Evolutionary conservation across 2,329 filamentous ascomycete genomes (phyloP).

Genomic region (Diaporthe vaccinii): DNA sequence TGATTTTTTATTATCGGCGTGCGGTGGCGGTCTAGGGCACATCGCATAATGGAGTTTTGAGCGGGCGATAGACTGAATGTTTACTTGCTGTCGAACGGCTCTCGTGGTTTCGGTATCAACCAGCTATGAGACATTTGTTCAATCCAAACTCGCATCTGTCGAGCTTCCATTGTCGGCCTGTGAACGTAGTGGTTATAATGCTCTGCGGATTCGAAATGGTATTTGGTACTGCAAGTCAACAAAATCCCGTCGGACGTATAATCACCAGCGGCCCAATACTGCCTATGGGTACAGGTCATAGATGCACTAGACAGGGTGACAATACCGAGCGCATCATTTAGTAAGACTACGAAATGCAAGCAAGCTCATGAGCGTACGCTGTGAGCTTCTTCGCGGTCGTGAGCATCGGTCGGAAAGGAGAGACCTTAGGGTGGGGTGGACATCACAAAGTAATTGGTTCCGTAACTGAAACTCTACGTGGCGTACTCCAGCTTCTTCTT

Average conservation of each 20-base stretch:
- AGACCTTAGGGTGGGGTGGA: background rate
- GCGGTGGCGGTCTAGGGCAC: background rate
- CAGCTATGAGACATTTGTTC: background rate
- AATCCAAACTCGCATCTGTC: too few species aligned
- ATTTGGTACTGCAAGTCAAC: background rate
- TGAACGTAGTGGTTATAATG: too few species aligned
- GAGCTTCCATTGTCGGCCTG: too few species aligned
- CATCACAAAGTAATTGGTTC: background rate
- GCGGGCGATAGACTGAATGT: slow-evolving; percentile 23
- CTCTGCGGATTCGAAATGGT: background rate
- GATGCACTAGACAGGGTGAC: background rate
- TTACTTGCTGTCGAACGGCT: slow-evolving; percentile 1
- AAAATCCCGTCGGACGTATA: background rate
- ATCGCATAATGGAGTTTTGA: slow-evolving; percentile 23
- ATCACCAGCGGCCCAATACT: background rate
- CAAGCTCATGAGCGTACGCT: too few species aligned
- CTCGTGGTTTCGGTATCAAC: background rate
- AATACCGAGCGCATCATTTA: background rate
- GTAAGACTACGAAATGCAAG: background rate
- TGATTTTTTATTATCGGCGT: background rate
- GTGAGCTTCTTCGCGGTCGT: too few species aligned
- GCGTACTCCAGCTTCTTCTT: background rate
- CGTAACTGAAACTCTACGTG: too few species aligned
- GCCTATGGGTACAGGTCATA: background rate
- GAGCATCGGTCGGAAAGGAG: background rate